Conservation (phyloP, 345 rosid species). For the Brassica nigra region DNA sequence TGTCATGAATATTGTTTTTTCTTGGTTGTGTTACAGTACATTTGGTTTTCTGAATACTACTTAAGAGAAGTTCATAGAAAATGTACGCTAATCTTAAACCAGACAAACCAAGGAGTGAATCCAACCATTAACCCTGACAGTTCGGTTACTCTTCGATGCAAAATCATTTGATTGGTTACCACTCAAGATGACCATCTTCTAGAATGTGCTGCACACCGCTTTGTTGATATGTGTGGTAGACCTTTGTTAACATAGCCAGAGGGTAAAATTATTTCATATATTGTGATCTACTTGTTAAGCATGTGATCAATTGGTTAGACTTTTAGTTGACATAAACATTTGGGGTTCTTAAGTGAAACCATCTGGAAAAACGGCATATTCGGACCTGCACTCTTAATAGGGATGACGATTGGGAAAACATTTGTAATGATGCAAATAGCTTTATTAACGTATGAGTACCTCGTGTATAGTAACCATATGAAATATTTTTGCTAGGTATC, state of each 20-base stretch:
- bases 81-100: neutral
- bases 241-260: neutral
- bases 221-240: neutral
- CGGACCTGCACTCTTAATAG: too few species aligned
- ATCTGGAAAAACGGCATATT: too few species aligned
- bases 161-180: neutral
- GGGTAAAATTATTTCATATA: neutral
- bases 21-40: conserved; percentile 7
- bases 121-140: neutral
- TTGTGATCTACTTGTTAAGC: neutral
- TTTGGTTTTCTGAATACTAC: too few species aligned
- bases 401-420: neutral
- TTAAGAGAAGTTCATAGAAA: neutral
- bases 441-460: neutral
- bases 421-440: conserved; percentile 1
- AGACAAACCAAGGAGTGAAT: conserved; percentile 21
- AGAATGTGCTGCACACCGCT: neutral
- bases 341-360: too few species aligned
- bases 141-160: neutral
- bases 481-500: neutral
- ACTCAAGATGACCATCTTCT: conserved; percentile 32
- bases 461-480: neutral
- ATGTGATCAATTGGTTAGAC: neutral
- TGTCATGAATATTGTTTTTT: conserved; percentile 55
- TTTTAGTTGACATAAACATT: too few species aligned